phyloP scores from a whole-genome alignment of 1,139 yeast species.

The Protomyces macrosporus region DNA sequence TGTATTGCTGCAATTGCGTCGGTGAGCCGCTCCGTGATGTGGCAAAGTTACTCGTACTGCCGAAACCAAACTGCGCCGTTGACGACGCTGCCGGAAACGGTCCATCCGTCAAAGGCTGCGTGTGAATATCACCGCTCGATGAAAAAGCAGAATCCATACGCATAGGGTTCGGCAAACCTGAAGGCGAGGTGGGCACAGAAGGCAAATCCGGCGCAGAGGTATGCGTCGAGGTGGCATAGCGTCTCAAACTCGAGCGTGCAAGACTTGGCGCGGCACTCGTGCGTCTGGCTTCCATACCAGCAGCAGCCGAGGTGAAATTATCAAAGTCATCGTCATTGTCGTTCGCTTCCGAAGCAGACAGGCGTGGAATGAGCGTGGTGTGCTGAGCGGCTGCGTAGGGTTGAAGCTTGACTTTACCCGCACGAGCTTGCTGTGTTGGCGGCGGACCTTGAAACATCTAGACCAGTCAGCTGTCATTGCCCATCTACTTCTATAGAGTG shows the following conservation, averaged over 20 bases:
- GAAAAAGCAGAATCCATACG: neutral
- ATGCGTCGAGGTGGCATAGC: conserved; percentile 12
- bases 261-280: conserved; percentile 16
- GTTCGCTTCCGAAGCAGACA: conserved; percentile 28
- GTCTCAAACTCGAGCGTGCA: conserved; percentile 3
- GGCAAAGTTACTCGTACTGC: neutral
- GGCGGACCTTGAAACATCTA: conserved; percentile 11
- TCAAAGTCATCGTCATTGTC: conserved; percentile 26
- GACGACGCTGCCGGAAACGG: neutral
- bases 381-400: conserved; percentile 28
- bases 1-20: conserved; percentile 21
- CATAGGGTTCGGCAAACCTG: neutral
- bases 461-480: neutral
- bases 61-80: neutral
- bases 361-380: conserved; percentile 27
- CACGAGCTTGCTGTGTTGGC: conserved; percentile 5
- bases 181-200: conserved; percentile 2
- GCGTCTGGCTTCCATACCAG: neutral
- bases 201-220: conserved; percentile 5
- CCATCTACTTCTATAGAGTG: neutral
- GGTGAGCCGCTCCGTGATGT: conserved; percentile 15
- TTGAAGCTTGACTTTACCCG: conserved; percentile 8
- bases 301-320: conserved; percentile 7
- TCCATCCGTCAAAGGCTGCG: neutral
- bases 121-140: neutral